Evolutionary conservation across 768 basidiomycete species (phyloP), one percentile per base, ranked within the genome.

Genomic region (Phanerodontia chrysosporium): DNA sequence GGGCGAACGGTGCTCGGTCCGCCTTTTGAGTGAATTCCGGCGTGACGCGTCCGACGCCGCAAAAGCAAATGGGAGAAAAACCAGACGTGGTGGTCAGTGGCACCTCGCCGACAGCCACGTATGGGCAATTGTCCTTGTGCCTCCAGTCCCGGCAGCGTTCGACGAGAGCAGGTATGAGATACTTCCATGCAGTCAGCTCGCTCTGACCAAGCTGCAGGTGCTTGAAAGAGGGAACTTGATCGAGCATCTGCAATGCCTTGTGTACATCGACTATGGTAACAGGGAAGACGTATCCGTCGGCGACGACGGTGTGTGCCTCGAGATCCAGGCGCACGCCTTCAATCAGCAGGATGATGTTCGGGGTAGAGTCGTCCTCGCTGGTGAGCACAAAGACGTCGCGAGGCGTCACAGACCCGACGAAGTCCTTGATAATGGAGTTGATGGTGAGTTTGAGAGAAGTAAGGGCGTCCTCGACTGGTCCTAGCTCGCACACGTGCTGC

Each of bases 61-160:
- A 87, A 2, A 70, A 72, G 59, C 85, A 87, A 21, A 84, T 66
- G 0, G 83, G 82, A 12, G 64, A 65, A 29, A 69, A 66, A 0
- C 69, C 70, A 6, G 74, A 67, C 27, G 76, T 28, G 69, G 67
- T 2, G 79, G 67, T 0, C 82, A 81, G 81, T 69, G 18, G 22
- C 44, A 6, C 63, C 51, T 58, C 72, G 39, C 51, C 59, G 21
- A 12, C 61, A 10, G 30, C 16, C 16, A 16, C 16, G 32, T 83
- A 85, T 65, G 80, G 79, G 72, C 84, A 86, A 18, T 68, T 67
- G 1, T 64, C 39, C 18, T 58, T 62, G 63, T 86, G 84, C 7
- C 67, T 65, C 84, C 84, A 86, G 0, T 58, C 51, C 27, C 70
- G 74, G 24, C 82, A 77, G 57, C 83, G 83, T 39, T 82, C 85